These are phyloP conservation scores for Eleusine coracana DNA, from an alignment of 176 grass and related monocot species.

Conservation along the genomic window DNA sequence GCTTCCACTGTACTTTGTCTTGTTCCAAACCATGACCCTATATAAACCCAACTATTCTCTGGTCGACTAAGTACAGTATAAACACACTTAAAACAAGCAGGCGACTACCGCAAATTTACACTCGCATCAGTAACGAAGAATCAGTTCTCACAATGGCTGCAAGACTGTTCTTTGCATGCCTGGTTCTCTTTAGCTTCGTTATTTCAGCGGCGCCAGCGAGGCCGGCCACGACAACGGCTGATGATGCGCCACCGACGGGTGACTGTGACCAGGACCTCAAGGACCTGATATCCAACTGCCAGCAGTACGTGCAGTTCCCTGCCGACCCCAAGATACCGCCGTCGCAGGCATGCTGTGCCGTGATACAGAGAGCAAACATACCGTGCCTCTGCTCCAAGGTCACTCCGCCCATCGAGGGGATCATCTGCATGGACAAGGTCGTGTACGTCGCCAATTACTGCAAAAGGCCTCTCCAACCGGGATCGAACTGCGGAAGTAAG, in stretches of 20 bases:
- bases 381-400: slow-evolving; percentile 60
- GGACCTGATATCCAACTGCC: slow-evolving; percentile 35
- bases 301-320: slow-evolving; percentile 44
- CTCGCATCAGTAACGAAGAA: not conserved
- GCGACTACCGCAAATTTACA: not conserved
- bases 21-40: slow-evolving; percentile 1
- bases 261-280: slow-evolving; percentile 25
- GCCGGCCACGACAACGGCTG: not conserved
- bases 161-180: slow-evolving; percentile 19
- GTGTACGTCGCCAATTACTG: slow-evolving; percentile 37
- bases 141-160: slow-evolving; percentile 25
- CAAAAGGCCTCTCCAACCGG: slow-evolving; percentile 18
- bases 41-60: slow-evolving; percentile 9
- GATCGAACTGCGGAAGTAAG: slow-evolving; percentile 33
- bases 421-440: slow-evolving; percentile 49
- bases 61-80: not conserved
- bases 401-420: slow-evolving; percentile 30
- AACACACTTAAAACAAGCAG: not conserved
- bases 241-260: not conserved
- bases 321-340: slow-evolving; percentile 45
- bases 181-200: slow-evolving; percentile 31
- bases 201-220: slow-evolving; percentile 16
- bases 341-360: slow-evolving; percentile 45
- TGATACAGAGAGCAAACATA: slow-evolving; percentile 50
- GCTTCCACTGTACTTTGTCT: not conserved